Evolutionary conservation across 2,329 filamentous ascomycete species (phyloP).

Genomic region (Thelonectria rubi): DNA sequence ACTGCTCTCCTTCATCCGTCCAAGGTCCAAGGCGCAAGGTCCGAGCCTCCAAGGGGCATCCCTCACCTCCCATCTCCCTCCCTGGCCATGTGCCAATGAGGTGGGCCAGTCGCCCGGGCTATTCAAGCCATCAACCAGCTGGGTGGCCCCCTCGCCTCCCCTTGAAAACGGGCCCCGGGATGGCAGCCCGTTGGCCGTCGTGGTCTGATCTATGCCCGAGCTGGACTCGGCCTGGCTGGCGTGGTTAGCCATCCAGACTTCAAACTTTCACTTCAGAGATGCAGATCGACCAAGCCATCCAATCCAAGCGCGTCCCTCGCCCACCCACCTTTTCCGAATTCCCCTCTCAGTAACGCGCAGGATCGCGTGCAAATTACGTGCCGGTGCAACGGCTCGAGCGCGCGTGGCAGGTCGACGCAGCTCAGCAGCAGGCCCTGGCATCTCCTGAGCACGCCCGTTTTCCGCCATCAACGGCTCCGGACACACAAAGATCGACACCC

Average conservation of each 20-base stretch:
- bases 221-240: slow-evolving; percentile 23
- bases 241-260: slow-evolving; percentile 6
- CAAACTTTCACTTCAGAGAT: slow-evolving; percentile 23
- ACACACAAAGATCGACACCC: slow-evolving; percentile 36
- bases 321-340: slow-evolving; percentile 25
- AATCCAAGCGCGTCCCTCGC: slow-evolving; percentile 27
- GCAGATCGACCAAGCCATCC: slow-evolving; percentile 32
- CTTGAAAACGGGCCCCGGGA: slow-evolving; percentile 34
- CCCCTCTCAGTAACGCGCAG: slow-evolving; percentile 17
- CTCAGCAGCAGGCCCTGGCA: background rate
- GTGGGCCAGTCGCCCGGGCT: slow-evolving; percentile 13
- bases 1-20: slow-evolving; percentile 1
- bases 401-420: slow-evolving; percentile 10
- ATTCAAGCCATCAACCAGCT: slow-evolving; percentile 25
- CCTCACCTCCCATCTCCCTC: slow-evolving; percentile 10
- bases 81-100: slow-evolving; percentile 28
- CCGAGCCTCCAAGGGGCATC: slow-evolving; percentile 10
- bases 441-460: slow-evolving; percentile 1
- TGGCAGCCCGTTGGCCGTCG: slow-evolving; percentile 39
- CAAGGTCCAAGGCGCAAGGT: no score
- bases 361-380: slow-evolving; percentile 19
- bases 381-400: slow-evolving; percentile 2
- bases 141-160: slow-evolving; percentile 25
- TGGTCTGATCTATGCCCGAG: slow-evolving; percentile 22
- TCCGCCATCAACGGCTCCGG: slow-evolving; percentile 15